Evolutionary conservation across 495 filamentous ascomycete genomes (phyloP), one percentile per base, ranked within the genome.

Genomic region (Daldinia concentrica): DNA sequence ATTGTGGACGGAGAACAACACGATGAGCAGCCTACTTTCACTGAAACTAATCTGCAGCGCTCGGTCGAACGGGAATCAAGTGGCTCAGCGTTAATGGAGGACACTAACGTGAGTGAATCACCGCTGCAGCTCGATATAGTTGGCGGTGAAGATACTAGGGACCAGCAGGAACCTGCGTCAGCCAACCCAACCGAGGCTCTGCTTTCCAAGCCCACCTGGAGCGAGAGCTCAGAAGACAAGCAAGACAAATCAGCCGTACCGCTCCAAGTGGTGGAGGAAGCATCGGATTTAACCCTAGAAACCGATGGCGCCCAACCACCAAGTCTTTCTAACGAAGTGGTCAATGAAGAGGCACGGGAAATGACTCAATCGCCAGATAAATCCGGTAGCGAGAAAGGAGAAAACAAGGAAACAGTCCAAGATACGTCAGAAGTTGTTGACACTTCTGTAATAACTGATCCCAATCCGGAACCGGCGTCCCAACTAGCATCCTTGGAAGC

Each of bases 351-450:
- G 34, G 32, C 60, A 43, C 58, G 15, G 24, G 57, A 72, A 54
- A 62, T 56, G 24, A 30, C 57, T 17, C 41, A 58, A 30, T 30
- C 57, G 30, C 39, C 2, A 26, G 61, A 63, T 8, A 55, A 73
- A 65, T 27, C 43, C 37, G 48, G 19, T 2, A 41, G 41, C 58
- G 71, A 70, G 66, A 77, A 79, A 65, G 69, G 76, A 65, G 71
- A 78, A 61, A 61, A 36, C 48, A 76, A 78, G 62, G 66, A 74
- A 36, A 65, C 69, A 54, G 45, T 48, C 17, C 73, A 76, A 41
- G 69, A 66, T 48, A 43, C 29, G 24, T 55, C 17, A 6, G 67
- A 75, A 34, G 30, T 52, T 8, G 57, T 63, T 30, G 75, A 76
- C n/a, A 14, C 60, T 26, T 26, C 66, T 8, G 19, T 32, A 34